Conservation (phyloP, 805 yeast genomes). For the Sporopachydermia quercuum region DNA sequence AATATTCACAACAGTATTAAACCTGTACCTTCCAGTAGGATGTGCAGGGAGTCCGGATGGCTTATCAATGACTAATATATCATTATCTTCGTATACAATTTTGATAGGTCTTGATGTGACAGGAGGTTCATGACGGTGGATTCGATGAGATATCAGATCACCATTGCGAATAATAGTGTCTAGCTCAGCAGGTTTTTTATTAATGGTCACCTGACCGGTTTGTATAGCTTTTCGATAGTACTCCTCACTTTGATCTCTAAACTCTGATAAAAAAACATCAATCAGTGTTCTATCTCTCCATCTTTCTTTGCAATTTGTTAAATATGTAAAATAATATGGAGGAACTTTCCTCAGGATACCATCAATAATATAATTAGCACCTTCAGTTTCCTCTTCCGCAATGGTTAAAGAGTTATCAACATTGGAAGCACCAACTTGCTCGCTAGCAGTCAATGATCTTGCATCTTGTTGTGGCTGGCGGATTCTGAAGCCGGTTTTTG, state of each 20-base stretch:
- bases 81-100: conserved; percentile 60
- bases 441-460: too few species aligned
- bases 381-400: too few species aligned
- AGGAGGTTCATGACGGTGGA: conserved; percentile 87
- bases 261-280: conserved; percentile 74
- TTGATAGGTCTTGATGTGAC: conserved; percentile 45
- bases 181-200: conserved; percentile 43
- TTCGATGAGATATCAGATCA: conserved; percentile 61
- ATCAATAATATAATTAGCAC: conserved; percentile 20
- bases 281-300: conserved; percentile 78
- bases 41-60: conserved; percentile 87
- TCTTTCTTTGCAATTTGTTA: conserved; percentile 80
- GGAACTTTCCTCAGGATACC: conserved; percentile 45
- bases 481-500: neutral
- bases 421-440: too few species aligned
- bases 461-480: neutral
- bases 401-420: too few species aligned
- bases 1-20: conserved; percentile 66
- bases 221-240: conserved; percentile 41
- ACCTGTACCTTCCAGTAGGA: conserved; percentile 77
- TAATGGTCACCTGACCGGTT: conserved; percentile 63
- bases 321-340: conserved; percentile 80
- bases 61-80: conserved; percentile 72
- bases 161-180: conserved; percentile 68
- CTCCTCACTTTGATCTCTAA: conserved; percentile 58